Conservation (phyloP, 257 asterid genomes). For the Solanum pinnatisectum region DNA sequence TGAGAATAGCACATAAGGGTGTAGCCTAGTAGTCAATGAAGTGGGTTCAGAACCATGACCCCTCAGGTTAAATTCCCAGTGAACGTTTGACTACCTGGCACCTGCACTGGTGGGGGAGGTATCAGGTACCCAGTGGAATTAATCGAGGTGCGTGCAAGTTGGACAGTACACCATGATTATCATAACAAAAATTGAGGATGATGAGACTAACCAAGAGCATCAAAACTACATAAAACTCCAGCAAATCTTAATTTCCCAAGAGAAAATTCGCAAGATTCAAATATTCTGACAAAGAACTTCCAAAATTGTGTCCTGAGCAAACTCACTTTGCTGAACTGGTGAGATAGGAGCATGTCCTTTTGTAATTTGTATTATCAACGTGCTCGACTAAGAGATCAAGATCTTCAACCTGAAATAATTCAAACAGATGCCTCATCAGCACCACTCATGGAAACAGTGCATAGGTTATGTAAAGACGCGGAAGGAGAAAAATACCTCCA, state of each 20-base stretch:
- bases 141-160: neutral
- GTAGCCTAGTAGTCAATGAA: neutral
- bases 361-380: conserved; percentile 58
- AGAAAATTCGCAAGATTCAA: neutral
- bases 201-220: neutral
- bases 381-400: conserved; percentile 74
- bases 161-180: neutral
- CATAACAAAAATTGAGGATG: neutral
- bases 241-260: neutral
- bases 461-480: neutral
- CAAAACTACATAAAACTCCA: neutral
- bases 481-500: conserved; percentile 48
- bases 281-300: neutral
- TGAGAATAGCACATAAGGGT: neutral
- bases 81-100: neutral
- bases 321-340: conserved; percentile 84
- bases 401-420: conserved; percentile 66
- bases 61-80: neutral
- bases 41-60: neutral
- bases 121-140: neutral
- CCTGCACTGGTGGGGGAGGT: neutral
- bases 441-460: neutral
- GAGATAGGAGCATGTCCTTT: conserved; percentile 79
- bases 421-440: neutral
- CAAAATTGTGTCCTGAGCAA: neutral